A percentile compares a stretch with the other conserved stretches of the same genome.
Evolutionary conservation across 2,329 filamentous ascomycete genomes (phyloP).

Genomic region (Colletotrichum incanum): DNA sequence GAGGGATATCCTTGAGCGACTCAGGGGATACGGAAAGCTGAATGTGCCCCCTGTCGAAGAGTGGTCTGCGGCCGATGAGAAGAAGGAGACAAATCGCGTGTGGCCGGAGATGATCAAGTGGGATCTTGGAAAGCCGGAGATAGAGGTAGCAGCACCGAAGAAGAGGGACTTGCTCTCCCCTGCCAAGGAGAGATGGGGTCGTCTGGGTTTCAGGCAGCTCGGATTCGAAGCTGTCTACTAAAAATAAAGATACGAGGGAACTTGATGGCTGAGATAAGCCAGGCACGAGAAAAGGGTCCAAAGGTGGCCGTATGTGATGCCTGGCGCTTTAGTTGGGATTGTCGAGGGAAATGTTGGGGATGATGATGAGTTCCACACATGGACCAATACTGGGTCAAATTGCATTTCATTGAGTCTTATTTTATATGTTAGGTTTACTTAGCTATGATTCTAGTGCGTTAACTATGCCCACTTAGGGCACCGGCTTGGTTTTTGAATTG

Average conservation of each 20-base stretch:
- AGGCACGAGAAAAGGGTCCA: no score
- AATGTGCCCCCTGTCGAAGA: slow-evolving; percentile 41
- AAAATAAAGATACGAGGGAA: not conserved
- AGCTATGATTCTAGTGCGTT: not conserved
- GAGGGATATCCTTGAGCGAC: slow-evolving; percentile 31
- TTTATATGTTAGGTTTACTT: not conserved
- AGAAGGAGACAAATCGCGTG: slow-evolving; percentile 44
- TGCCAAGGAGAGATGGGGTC: slow-evolving; percentile 47
- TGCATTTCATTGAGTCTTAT: not conserved
- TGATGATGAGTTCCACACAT: not conserved
- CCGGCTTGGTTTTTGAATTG: no score
- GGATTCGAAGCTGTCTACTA: slow-evolving; percentile 3
- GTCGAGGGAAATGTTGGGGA: not conserved
- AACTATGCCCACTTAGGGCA: not conserved
- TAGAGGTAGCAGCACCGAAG: slow-evolving; percentile 34
- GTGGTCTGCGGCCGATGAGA: slow-evolving; percentile 43
- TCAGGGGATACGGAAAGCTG: slow-evolving; percentile 45
- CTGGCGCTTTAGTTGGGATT: no score
- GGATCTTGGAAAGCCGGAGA: slow-evolving; percentile 34
- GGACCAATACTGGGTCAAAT: not conserved
- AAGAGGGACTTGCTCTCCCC: slow-evolving; percentile 43
- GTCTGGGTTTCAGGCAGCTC: slow-evolving; percentile 23
- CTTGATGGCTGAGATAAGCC: not conserved
- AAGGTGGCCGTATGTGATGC: not conserved
- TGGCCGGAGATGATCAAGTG: slow-evolving; percentile 42